Evolutionary conservation across 345 rosid genomes (phyloP).

Genomic region (Leavenworthia alabamica): DNA sequence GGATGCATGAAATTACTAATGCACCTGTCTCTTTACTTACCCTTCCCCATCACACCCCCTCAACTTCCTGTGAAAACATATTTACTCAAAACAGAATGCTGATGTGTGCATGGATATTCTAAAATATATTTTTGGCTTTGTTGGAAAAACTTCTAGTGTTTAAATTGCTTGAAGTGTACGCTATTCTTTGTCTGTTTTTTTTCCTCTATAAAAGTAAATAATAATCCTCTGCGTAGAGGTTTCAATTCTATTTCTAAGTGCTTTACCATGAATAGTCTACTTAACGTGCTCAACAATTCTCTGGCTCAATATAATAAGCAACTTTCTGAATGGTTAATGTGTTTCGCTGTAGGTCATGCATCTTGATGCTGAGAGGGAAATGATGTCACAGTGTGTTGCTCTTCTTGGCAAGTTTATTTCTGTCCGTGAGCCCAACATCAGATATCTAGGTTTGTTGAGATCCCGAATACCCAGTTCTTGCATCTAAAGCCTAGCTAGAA

Average conservation of each 20-base stretch:
- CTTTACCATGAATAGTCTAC: slow-evolving; percentile 1
- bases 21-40: neutral
- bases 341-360: slow-evolving; percentile 74
- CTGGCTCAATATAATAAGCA: neutral
- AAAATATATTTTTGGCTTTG: neutral
- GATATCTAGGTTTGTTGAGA: slow-evolving; percentile 98
- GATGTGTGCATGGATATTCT: neutral
- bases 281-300: neutral
- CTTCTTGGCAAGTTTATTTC: slow-evolving; percentile 98
- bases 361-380: slow-evolving; percentile 99
- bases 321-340: slow-evolving; percentile 16
- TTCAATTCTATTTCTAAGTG: neutral
- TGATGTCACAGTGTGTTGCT: slow-evolving; percentile 99
- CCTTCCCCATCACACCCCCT: neutral
- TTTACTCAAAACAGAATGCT: neutral
- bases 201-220: neutral
- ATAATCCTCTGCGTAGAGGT: neutral
- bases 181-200: neutral
- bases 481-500: slow-evolving; percentile 10
- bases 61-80: neutral
- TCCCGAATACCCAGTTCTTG: slow-evolving; percentile 13
- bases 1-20: slow-evolving; percentile 10
- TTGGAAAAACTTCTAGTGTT: slow-evolving; percentile 1
- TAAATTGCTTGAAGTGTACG: neutral
- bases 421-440: slow-evolving; percentile 98